These are phyloP conservation scores for Gastrodia elata DNA, from an alignment of 106 monocot genomes.

Conservation along the genomic window DNA sequence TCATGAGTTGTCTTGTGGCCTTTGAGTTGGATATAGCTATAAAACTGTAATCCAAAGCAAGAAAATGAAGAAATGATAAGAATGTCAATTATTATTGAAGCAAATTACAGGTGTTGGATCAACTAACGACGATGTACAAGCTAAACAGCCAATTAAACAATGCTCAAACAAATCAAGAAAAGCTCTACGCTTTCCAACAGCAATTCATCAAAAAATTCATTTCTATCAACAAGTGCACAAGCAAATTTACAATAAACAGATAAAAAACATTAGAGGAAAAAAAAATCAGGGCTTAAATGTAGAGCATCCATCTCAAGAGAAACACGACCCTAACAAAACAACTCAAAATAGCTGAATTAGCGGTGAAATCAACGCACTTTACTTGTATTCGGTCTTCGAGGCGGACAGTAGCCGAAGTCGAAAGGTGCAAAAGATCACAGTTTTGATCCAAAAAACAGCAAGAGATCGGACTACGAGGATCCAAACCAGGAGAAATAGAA, in stretches of 20 bases:
- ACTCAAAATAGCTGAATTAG: not conserved
- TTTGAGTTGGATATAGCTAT: too few species aligned
- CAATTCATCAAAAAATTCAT: not conserved
- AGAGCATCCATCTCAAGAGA: not conserved
- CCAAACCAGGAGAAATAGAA: not conserved
- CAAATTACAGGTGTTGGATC: not conserved
- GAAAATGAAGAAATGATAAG: not conserved
- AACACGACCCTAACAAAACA: not conserved
- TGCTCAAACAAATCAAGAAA: not conserved
- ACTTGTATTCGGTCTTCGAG: not conserved
- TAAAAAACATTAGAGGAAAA: not conserved
- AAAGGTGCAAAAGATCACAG: not conserved
- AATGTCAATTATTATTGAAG: not conserved
- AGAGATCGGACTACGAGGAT: not conserved
- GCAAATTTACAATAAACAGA: not conserved
- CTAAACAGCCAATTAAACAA: not conserved
- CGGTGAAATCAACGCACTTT: not conserved
- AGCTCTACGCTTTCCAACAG: not conserved
- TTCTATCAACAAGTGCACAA: not conserved
- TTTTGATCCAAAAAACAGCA: not conserved
- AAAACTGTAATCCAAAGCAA: not conserved
- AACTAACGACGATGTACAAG: not conserved
- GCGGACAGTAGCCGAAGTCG: not conserved
- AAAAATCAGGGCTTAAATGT: not conserved
- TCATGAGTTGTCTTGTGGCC: not conserved